Conservation (phyloP, 2,329 filamentous ascomycete species). For the Scedosporium dehoogii region DNA sequence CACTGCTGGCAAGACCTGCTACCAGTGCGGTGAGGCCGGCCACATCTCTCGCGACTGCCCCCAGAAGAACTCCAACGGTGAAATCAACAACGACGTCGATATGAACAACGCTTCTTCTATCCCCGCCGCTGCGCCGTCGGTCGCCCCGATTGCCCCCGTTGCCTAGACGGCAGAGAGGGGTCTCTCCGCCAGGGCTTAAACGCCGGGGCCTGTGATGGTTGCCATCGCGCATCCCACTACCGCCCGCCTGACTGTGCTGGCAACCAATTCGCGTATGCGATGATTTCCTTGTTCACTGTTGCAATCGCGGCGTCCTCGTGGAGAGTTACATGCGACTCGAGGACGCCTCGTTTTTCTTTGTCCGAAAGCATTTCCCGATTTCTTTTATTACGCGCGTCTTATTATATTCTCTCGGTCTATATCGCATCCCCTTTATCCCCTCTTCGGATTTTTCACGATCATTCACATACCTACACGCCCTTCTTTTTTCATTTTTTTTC, state of each 20-base stretch:
- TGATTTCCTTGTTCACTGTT: background rate
- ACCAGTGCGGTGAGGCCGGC: slow-evolving; percentile 89
- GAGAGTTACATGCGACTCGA: background rate
- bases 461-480: background rate
- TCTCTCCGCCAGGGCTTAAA: background rate
- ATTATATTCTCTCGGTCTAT: slow-evolving; percentile 4
- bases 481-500: slow-evolving; percentile 4
- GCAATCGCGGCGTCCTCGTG: background rate
- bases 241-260: background rate
- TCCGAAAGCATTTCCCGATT: background rate
- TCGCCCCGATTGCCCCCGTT: slow-evolving; percentile 32
- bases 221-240: background rate
- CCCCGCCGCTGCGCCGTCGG: slow-evolving; percentile 23
- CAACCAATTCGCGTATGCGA: background rate
- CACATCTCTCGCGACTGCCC: slow-evolving; percentile 96
- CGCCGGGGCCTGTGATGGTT: background rate
- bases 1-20: slow-evolving; percentile 96
- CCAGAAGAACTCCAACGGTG: slow-evolving; percentile 48
- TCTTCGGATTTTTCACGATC: slow-evolving; percentile 4
- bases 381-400: slow-evolving; percentile 4
- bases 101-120: slow-evolving; percentile 28
- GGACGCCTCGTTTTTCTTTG: background rate
- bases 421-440: slow-evolving; percentile 3
- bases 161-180: slow-evolving; percentile 16
- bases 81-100: slow-evolving; percentile 35